Conservation (phyloP, 73 alveolate genomes). For the Paramecium octaurelia region DNA sequence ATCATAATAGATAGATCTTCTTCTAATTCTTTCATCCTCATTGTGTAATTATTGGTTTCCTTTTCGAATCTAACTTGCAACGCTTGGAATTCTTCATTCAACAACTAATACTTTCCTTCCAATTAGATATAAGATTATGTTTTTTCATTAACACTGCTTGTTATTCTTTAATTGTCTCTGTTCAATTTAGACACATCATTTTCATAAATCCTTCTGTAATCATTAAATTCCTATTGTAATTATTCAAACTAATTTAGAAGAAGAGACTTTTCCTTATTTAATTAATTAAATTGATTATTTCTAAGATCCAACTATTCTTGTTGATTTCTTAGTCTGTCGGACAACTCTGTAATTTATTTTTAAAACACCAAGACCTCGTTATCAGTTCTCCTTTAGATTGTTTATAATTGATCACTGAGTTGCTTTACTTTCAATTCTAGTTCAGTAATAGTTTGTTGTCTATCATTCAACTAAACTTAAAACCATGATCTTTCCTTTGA, state of each 20-base stretch:
- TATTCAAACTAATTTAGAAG: neutral
- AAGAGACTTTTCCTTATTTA: neutral
- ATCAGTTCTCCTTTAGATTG: neutral
- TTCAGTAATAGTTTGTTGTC: neutral
- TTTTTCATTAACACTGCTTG: neutral
- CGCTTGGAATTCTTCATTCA: neutral
- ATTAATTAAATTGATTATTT: neutral
- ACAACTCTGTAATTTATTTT: neutral
- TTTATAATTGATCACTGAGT: neutral
- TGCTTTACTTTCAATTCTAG: neutral
- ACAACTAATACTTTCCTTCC: neutral
- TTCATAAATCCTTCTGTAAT: neutral
- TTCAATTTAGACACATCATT: neutral
- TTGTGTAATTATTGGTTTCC: neutral
- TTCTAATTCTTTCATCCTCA: neutral
- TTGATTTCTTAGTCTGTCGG: neutral
- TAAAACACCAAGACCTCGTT: neutral
- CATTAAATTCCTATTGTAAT: neutral
- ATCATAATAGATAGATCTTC: neutral
- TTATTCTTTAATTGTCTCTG: neutral
- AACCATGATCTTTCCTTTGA: neutral
- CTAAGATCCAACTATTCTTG: neutral
- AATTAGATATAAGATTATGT: neutral
- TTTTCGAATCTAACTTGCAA: neutral
- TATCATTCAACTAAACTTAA: neutral